A percentile compares a stretch with the other conserved stretches of the same genome.
Conservation (phyloP, 345 rosid species). For the Euphorbia peplus region DNA sequence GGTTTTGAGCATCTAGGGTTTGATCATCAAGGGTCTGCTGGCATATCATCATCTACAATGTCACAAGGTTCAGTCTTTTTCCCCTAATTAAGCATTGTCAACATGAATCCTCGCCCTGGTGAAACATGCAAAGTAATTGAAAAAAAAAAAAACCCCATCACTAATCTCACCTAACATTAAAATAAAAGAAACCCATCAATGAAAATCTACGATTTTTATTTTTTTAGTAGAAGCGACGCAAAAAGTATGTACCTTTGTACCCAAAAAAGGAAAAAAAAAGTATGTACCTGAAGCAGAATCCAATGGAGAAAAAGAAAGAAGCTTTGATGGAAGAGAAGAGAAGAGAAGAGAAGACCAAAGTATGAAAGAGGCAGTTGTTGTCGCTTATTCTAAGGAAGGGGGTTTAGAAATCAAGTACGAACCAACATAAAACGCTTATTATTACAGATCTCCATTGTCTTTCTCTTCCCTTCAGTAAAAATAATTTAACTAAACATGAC, state of each 20-base stretch:
- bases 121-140: neutral
- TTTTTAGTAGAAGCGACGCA: neutral
- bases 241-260: slow-evolving; percentile 1
- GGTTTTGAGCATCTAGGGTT: slow-evolving; percentile 37
- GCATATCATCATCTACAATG: slow-evolving; percentile 28
- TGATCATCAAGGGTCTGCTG: slow-evolving; percentile 39
- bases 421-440: no score
- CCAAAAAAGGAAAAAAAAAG: no score
- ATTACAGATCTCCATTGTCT: no score
- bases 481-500: no score
- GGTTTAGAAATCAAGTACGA: no score
- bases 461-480: no score
- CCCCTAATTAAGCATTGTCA: slow-evolving; percentile 6
- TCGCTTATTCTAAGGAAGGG: no score
- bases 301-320: neutral
- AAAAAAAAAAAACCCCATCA: neutral
- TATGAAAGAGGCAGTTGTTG: no score
- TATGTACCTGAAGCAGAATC: no score
- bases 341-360: neutral
- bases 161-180: neutral
- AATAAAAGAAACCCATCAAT: neutral
- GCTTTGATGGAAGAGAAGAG: neutral
- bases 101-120: slow-evolving; percentile 25
- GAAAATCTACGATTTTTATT: no score
- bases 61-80: neutral